Conservation (phyloP, 2,329 filamentous ascomycete species). For the Sporothrix luriei region DNA sequence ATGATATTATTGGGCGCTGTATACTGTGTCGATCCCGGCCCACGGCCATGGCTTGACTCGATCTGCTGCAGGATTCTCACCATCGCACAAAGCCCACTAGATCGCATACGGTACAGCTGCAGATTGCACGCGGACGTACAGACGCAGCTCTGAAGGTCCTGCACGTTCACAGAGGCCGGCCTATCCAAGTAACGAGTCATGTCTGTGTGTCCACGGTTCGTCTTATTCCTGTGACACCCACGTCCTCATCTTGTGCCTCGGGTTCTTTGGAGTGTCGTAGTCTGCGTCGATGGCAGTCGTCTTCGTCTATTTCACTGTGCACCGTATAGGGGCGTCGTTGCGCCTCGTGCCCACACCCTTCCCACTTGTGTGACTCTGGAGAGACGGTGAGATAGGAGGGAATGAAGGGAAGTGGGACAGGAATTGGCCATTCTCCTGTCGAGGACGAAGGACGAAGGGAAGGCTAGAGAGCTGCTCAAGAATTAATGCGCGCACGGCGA, state of each 20-base stretch:
- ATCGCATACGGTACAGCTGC: background rate
- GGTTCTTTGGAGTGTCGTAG: background rate
- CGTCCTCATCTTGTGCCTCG: background rate
- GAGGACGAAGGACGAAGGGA: too few relatives aligned
- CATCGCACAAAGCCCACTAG: background rate
- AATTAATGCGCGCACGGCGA: background rate
- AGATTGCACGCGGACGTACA: background rate
- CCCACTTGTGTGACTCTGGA: background rate
- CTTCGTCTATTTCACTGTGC: background rate
- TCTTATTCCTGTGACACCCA: too few relatives aligned
- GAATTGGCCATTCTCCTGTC: background rate
- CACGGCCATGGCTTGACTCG: slow-evolving; percentile 9
- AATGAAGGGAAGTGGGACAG: background rate
- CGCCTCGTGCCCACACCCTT: background rate
- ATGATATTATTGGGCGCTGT: background rate
- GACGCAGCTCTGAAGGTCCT: background rate
- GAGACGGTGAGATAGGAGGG: background rate
- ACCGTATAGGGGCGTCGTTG: background rate
- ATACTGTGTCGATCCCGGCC: background rate
- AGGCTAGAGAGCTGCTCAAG: background rate
- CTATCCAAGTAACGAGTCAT: background rate
- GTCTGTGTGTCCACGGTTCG: background rate
- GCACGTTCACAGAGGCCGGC: background rate
- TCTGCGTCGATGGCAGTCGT: background rate
- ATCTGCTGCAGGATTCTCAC: background rate